Evolutionary conservation across 1,139 yeast species (phyloP).

Genomic region (Nakaseomyces nivariensis): DNA sequence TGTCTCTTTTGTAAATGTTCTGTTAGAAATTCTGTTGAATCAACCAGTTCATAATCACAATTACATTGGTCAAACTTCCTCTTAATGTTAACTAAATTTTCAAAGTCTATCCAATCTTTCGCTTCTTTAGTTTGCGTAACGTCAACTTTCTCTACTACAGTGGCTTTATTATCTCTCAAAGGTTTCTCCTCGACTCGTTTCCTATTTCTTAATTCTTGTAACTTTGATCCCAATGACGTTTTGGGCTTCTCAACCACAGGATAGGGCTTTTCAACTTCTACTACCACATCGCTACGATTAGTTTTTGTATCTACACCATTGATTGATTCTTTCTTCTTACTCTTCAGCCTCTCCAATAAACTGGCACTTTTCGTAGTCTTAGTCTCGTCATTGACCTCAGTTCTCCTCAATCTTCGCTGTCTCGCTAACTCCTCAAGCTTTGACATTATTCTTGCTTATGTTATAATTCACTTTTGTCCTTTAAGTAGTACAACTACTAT

Average conservation of each 20-base stretch:
- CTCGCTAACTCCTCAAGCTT: conserved; percentile 19
- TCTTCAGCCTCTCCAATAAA: conserved; percentile 1
- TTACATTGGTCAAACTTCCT: background rate
- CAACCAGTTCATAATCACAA: background rate
- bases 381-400: conserved; percentile 3
- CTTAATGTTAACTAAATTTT: background rate
- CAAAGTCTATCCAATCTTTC: background rate
- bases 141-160: background rate
- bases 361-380: background rate
- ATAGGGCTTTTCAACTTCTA: too few relatives aligned
- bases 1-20: background rate
- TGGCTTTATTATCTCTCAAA: background rate
- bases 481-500: too few relatives aligned
- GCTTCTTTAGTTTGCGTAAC: background rate
- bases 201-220: background rate
- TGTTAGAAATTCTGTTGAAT: background rate
- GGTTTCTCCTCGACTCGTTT: background rate
- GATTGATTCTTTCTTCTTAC: background rate
- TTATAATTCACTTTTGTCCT: too few relatives aligned
- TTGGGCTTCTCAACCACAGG: background rate
- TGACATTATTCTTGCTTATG: conserved; percentile 8
- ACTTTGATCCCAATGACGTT: conserved; percentile 1
- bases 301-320: background rate
- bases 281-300: background rate
- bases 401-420: conserved; percentile 7